These are phyloP conservation scores for Microdochium bolleyi DNA, from an alignment of 2,329 filamentous ascomycete species.

Conservation along the genomic window DNA sequence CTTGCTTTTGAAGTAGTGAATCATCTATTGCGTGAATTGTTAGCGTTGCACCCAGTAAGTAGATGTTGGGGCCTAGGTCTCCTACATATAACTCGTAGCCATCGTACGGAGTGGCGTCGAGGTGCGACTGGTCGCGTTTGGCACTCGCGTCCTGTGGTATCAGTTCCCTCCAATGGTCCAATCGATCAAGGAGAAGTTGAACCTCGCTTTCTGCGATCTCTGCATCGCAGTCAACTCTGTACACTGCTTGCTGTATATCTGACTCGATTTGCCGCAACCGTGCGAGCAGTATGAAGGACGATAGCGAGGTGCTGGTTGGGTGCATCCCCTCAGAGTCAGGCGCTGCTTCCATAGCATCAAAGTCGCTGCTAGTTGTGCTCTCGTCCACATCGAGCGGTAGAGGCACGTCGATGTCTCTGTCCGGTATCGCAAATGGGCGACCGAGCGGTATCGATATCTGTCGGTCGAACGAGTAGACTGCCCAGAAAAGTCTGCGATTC, in stretches of 20 bases:
- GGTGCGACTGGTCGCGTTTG: slow-evolving; percentile 3
- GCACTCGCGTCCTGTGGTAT: slow-evolving; percentile 7
- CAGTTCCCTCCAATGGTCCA: slow-evolving; percentile 2
- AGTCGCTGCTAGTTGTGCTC: slow-evolving; percentile 1
- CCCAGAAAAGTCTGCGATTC: slow-evolving; percentile 24
- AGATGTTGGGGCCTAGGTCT: neutral
- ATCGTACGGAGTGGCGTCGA: slow-evolving; percentile 2
- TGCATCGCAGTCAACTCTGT: slow-evolving; percentile 2
- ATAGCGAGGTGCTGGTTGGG: slow-evolving; percentile 12
- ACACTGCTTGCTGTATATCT: slow-evolving; percentile 5
- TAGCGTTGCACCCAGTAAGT: neutral
- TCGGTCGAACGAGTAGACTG: slow-evolving; percentile 23
- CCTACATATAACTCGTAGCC: slow-evolving; percentile 2
- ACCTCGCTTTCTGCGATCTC: slow-evolving; percentile 1
- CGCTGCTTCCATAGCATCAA: slow-evolving; percentile 10
- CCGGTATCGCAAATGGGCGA: slow-evolving; percentile 23
- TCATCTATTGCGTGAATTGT: slow-evolving; percentile 4
- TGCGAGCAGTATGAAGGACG: slow-evolving; percentile 2
- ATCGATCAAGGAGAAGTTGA: slow-evolving; percentile 1
- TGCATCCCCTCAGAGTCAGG: neutral
- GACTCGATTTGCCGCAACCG: slow-evolving; percentile 4
- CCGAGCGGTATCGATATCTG: slow-evolving; percentile 23
- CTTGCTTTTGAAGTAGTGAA: slow-evolving; percentile 12
- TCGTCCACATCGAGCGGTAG: slow-evolving; percentile 15
- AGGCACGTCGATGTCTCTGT: slow-evolving; percentile 21